phyloP scores from a whole-genome alignment of 1,284 basidiomycete genomes.

The Xerocomus minutiporus region DNA sequence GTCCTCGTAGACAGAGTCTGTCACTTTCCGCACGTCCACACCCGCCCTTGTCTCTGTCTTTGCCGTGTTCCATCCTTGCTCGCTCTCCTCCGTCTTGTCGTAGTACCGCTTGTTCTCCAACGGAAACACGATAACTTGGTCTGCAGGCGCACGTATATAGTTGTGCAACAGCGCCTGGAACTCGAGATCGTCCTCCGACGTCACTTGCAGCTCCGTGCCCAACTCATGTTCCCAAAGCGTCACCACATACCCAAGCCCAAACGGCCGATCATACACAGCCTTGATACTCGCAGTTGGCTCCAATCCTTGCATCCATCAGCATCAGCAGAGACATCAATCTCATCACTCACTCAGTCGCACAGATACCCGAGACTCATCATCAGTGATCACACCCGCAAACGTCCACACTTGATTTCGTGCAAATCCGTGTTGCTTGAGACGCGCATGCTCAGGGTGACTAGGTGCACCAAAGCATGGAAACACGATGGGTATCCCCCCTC shows the following conservation, averaged over 20 bases:
- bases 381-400: slow-evolving; percentile 60
- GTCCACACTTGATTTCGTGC: slow-evolving; percentile 72
- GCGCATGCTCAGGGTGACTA: slow-evolving; percentile 64
- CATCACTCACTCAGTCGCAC: slow-evolving; percentile 61
- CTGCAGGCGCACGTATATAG: slow-evolving; percentile 70
- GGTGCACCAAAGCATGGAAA: slow-evolving; percentile 87
- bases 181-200: slow-evolving; percentile 53
- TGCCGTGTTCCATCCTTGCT: slow-evolving; percentile 43
- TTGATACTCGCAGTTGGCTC: slow-evolving; percentile 56
- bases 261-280: slow-evolving; percentile 55
- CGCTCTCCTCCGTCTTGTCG: slow-evolving; percentile 70
- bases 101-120: slow-evolving; percentile 61
- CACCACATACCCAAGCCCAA: slow-evolving; percentile 73
- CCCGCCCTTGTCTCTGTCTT: slow-evolving; percentile 59
- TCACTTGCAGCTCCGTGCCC: slow-evolving; percentile 74
- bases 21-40: slow-evolving; percentile 62
- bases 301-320: slow-evolving; percentile 43
- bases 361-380: slow-evolving; percentile 68
- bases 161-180: slow-evolving; percentile 88
- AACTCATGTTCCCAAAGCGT: slow-evolving; percentile 73
- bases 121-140: slow-evolving; percentile 53
- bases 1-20: slow-evolving; percentile 73
- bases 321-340: not conserved
- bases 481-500: slow-evolving; percentile 82
- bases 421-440: slow-evolving; percentile 80